Evolutionary conservation across 78 protist species (phyloP), one percentile per base, ranked within the genome.

Genomic region (Dictyostelium citrinum): DNA sequence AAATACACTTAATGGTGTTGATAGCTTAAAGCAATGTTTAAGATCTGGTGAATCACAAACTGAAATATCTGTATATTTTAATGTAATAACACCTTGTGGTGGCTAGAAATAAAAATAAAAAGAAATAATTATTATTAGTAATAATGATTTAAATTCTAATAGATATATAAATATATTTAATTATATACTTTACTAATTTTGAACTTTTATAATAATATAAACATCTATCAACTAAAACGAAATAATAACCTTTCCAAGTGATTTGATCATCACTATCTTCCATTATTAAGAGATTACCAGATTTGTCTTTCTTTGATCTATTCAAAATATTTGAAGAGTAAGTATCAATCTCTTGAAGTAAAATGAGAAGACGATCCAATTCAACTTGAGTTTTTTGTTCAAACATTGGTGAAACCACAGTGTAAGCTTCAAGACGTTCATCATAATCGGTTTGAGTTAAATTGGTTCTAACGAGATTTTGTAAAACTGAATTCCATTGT

Each of bases 81-180:
- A 45, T 86, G 93, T 86, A 46, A 86, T 86, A 61, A 86, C 93
- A n/a, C 93, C 93, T 86, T 76, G 83, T 86, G 93, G 93, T 78
- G 93, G 93, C 93, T 86, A 76, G 22, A 31, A 61, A 35, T 1
- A 33, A 39, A 39, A 39, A 3, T 3, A 37, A 37, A 37, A 37
- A 3, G 1, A 37, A 37, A 39, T 5, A 39, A 39, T 39, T 39
- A 39, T 0, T 39, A 39, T 5, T 39, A 3, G 1, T 4, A 37
- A 37, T 1, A 37, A 4, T 37, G 1, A 37, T 4, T 37, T 4
- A 37, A 37, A 37, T 4, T 3, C 1, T 39, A 39, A 39, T 39
- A 39, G 2, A 39, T 39, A 39, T 39, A 7, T 39, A 1, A 5
- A 1, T 39, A 39, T 39, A 1, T 39, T 5, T 39, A 39, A 39